Evolutionary conservation across 352 stramenopile genomes (phyloP).

Genomic region (Pythium angustatum): DNA sequence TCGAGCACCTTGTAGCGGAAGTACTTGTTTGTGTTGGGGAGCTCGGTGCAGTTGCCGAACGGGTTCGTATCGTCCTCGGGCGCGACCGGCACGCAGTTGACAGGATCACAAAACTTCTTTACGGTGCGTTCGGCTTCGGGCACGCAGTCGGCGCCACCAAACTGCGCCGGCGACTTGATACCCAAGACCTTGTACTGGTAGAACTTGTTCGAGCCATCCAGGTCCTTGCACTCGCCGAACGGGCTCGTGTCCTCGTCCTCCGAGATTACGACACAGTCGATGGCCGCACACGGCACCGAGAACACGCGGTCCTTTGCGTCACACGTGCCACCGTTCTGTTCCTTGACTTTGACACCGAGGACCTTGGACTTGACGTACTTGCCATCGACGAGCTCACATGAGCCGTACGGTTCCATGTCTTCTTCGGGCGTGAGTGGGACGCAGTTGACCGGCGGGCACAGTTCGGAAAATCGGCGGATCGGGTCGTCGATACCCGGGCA

Average conservation of each 20-base stretch:
- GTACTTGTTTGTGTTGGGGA: background rate
- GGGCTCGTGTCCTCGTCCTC: background rate
- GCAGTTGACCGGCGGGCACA: background rate
- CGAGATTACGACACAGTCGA: constrained; percentile 4
- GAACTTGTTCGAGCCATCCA: background rate
- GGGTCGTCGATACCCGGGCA: background rate
- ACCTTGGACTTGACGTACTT: constrained; percentile 4
- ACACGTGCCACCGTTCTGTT: background rate
- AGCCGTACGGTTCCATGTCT: background rate
- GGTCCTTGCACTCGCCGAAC: background rate
- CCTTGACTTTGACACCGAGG: background rate
- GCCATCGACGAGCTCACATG: background rate
- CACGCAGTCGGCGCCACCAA: constrained; percentile 1
- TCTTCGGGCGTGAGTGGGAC: background rate
- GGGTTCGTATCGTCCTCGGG: background rate
- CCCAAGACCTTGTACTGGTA: constrained; percentile 1
- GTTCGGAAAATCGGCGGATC: too few relatives aligned
- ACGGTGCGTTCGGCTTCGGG: background rate
- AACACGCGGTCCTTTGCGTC: background rate
- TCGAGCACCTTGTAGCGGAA: background rate
- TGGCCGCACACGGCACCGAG: background rate
- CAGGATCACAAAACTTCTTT: background rate
- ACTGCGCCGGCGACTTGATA: constrained; percentile 1
- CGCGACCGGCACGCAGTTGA: background rate
- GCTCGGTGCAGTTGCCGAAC: background rate